phyloP scores from a whole-genome alignment of 106 monocot species.

The Vanilla planifolia region DNA sequence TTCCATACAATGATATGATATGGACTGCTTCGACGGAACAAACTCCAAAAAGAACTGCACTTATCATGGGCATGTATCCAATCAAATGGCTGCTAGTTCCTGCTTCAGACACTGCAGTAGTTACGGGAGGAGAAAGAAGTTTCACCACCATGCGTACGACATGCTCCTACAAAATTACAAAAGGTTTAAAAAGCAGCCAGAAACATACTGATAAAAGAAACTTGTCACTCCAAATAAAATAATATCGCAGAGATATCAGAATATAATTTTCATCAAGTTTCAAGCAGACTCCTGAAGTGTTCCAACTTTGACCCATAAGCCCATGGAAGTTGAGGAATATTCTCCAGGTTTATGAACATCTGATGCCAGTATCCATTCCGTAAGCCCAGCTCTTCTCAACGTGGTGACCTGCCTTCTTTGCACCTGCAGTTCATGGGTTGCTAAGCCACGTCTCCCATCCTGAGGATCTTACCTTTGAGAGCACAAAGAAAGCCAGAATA shows the following conservation, averaged over 20 bases:
- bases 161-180: slow-evolving; percentile 55
- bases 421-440: too few relatives aligned
- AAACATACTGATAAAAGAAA: not conserved
- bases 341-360: too few relatives aligned
- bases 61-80: slow-evolving; percentile 72
- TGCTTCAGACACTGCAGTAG: slow-evolving; percentile 41
- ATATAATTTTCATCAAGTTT: not conserved
- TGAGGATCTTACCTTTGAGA: too few relatives aligned
- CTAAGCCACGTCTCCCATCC: too few relatives aligned
- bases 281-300: not conserved
- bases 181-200: not conserved
- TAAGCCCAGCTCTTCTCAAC: too few relatives aligned
- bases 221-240: not conserved
- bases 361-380: too few relatives aligned
- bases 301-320: too few relatives aligned
- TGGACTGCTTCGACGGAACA: slow-evolving; percentile 63
- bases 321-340: too few relatives aligned
- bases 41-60: slow-evolving; percentile 54
- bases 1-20: slow-evolving; percentile 89
- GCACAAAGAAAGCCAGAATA: too few relatives aligned
- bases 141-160: slow-evolving; percentile 65
- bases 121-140: slow-evolving; percentile 53
- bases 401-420: too few relatives aligned
- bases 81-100: slow-evolving; percentile 42
- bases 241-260: not conserved